Evolutionary conservation across 1,284 basidiomycete species (phyloP), one percentile per base, ranked within the genome.

Genomic region (Microbotryum violaceum): DNA sequence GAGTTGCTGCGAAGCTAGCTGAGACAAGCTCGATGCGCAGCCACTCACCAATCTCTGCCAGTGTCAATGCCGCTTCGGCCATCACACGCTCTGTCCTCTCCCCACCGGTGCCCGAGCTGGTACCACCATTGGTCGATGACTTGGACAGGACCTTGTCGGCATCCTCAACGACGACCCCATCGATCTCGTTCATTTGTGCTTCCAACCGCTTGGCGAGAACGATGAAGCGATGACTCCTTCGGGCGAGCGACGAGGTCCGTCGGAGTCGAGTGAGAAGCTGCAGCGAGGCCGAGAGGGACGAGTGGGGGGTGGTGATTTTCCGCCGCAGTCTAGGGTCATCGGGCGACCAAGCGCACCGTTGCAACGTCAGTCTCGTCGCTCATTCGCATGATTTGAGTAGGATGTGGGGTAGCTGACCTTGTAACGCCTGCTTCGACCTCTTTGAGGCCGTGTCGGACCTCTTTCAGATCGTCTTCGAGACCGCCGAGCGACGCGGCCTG

Each of bases 41-140:
- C 45, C 42, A 78, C 82, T 70, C 64, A 90, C 90, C 82, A 46
- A 96, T 79, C 74, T 97, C 91, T 1, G 91, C 89, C 6, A 94
- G 84, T 48, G 85, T 91, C 67, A 96, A 77, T 10, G 91, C 91
- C 1, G 92, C 91, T 75, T 92, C 92, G 4, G 90, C 86, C 68
- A 94, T 84, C 14, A 84, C 83, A 6, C 89, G 80, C 71, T 93
- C 90, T 65, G 65, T 53, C 44, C 85, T 87, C 66, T 91, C 89
- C 37, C 87, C 86, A n/a, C n/a, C 27, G 48, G 21, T n/a, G 33
- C 58, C 49, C 21, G 57, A 58, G 10, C 10, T 33, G 47, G 44
- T 54, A 4, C 29, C 49, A 18, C 23, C 33, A 16, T 57, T 54
- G 42, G 31, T 52, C 18, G 54, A 46, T 10, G 27, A 8, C 21